A percentile compares a stretch with the other conserved stretches of the same genome.
phyloP scores from a whole-genome alignment of 129 eudicot genomes.

The sunflower (Helianthus annuus) region DNA sequence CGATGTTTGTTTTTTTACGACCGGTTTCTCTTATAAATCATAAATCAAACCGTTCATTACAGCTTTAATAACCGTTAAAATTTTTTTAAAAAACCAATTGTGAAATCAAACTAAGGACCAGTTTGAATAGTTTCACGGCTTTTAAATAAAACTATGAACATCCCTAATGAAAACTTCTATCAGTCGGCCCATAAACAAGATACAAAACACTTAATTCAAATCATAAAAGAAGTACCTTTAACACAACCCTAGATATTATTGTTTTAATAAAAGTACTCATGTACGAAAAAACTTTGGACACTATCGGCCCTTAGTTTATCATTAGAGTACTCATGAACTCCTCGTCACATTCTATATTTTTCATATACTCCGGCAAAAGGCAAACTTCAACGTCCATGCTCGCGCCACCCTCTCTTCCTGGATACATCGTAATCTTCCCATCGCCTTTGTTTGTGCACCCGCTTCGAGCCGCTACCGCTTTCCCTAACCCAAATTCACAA shows the following conservation, averaged over 20 bases:
- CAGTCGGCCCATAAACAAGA: neutral
- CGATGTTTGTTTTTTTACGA: too few species aligned
- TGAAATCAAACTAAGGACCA: too few species aligned
- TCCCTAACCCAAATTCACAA: conserved; percentile 52
- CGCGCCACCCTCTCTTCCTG: conserved; percentile 38
- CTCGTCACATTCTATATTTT: conserved; percentile 20
- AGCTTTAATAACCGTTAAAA: too few species aligned
- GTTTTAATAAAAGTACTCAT: neutral
- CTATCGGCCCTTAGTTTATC: neutral
- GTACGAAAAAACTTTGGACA: neutral
- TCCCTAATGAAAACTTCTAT: too few species aligned
- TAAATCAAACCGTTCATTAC: too few species aligned
- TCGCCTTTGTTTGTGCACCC: conserved; percentile 36
- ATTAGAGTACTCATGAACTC: conserved; percentile 20
- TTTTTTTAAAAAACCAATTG: too few species aligned
- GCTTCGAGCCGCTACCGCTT: conserved; percentile 41
- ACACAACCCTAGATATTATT: neutral
- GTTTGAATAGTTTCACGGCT: too few species aligned
- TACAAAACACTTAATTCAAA: neutral
- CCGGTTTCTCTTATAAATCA: too few species aligned
- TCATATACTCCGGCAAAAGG: conserved; percentile 27
- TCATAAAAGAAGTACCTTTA: too few species aligned
- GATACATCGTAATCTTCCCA: conserved; percentile 40
- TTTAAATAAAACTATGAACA: too few species aligned
- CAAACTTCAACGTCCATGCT: conserved; percentile 48